A percentile compares a stretch with the other conserved stretches of the same genome.
phyloP scores from a whole-genome alignment of 1,139 yeast genomes.

The Debaryomyces singareniensis region DNA sequence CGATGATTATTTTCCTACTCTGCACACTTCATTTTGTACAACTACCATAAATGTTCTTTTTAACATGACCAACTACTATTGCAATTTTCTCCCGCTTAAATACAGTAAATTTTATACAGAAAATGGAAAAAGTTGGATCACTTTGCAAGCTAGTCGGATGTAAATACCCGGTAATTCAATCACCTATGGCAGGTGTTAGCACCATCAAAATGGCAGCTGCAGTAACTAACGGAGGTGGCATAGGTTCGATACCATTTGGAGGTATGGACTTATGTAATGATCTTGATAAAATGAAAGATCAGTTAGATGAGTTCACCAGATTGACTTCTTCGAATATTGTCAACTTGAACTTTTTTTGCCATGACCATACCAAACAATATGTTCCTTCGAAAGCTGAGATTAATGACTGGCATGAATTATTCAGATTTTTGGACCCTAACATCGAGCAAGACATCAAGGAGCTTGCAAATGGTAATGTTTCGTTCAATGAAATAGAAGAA shows the following conservation, averaged over 20 bases:
- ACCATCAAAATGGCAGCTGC: slow-evolving; percentile 35
- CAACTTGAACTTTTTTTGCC: slow-evolving; percentile 45
- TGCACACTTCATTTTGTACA: too few species aligned
- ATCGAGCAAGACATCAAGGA: slow-evolving; percentile 1
- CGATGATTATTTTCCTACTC: too few species aligned
- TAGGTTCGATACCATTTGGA: slow-evolving; percentile 39
- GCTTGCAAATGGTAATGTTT: slow-evolving; percentile 22
- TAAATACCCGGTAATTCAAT: slow-evolving; percentile 39
- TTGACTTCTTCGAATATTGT: slow-evolving; percentile 13
- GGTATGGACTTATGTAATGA: slow-evolving; percentile 18
- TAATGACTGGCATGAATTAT: slow-evolving; percentile 20
- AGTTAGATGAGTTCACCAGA: slow-evolving; percentile 11
- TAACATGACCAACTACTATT: too few species aligned
- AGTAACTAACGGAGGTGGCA: slow-evolving; percentile 32
- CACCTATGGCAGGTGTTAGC: slow-evolving; percentile 52
- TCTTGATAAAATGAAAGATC: slow-evolving; percentile 7
- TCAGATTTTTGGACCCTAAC: slow-evolving; percentile 6
- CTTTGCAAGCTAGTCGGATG: too few species aligned
- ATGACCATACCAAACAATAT: slow-evolving; percentile 14
- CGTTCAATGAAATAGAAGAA: slow-evolving; percentile 28
- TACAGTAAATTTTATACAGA: too few species aligned
- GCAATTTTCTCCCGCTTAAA: too few species aligned
- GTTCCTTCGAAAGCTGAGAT: slow-evolving; percentile 13
- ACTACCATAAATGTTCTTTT: too few species aligned
- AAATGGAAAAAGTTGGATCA: too few species aligned